phyloP scores from a whole-genome alignment of 2,329 filamentous ascomycete species.

The Neoscytalidium dimidiatum region DNA sequence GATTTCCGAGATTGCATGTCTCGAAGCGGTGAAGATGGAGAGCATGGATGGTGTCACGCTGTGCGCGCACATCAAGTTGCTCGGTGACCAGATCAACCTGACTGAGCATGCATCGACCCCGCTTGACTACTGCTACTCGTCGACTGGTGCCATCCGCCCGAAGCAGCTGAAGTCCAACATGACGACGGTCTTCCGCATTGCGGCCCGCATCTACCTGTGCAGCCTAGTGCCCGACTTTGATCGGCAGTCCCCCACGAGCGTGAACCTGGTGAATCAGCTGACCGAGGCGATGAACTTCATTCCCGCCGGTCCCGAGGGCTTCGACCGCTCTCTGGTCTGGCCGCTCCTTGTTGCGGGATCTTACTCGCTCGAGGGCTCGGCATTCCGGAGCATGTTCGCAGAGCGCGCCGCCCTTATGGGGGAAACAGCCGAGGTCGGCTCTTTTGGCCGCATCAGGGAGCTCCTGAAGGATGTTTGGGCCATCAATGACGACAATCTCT shows the following conservation, averaged over 20 bases:
- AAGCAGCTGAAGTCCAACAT: conserved; percentile 86
- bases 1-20: conserved; percentile 94
- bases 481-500: conserved; percentile 65
- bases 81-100: conserved; percentile 81
- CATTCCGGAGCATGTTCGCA: conserved; percentile 76
- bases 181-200: conserved; percentile 85
- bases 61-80: conserved; percentile 84
- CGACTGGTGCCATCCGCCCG: conserved; percentile 73
- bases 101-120: conserved; percentile 62
- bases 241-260: conserved; percentile 70
- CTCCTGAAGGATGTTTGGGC: conserved; percentile 83
- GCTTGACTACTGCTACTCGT: conserved; percentile 54
- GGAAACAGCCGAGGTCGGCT: conserved; percentile 76
- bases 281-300: conserved; percentile 77
- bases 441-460: conserved; percentile 78
- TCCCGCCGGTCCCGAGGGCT: conserved; percentile 77
- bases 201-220: conserved; percentile 95
- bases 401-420: conserved; percentile 75
- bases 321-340: conserved; percentile 90
- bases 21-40: conserved; percentile 81
- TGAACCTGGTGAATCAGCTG: conserved; percentile 77
- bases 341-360: conserved; percentile 86
- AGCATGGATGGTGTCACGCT: conserved; percentile 81
- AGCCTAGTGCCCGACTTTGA: conserved; percentile 88
- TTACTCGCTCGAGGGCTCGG: conserved; percentile 69